Base-by-base conservation (phyloP, 1,139 yeast genomes). In the Pichia sp. region DNA sequence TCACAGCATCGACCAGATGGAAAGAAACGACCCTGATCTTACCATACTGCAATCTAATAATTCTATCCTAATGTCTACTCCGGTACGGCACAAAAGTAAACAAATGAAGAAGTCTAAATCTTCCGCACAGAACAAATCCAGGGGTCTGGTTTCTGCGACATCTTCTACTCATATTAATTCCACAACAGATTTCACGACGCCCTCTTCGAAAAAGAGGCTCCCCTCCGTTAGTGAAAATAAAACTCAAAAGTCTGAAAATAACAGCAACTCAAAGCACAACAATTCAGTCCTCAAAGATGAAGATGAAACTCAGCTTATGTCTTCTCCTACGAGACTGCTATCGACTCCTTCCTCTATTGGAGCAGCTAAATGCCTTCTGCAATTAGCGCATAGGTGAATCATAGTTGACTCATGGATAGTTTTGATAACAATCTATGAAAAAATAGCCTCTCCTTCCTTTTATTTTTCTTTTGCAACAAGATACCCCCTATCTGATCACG, bases 331-430 rank as follows among this genome's bases (percentile, higher is more conserved):
- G 1, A 68, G 68, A 55, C 55, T 67, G 34, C 57, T 62, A 56
- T 66, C 66, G 31, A 75, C 79, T 2, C 79, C 79, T 3, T 71
- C 76, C 8, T 72, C 78, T 2, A 73, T 74, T 58, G 78, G 78
- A 31, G 80, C 79, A 16, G 80, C 80, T 30, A 69, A 71, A 55
- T 74, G 77, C 44, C 60, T 75, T 47, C 55, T 76, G 41, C 75
- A 74, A 54, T 59, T 75, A 44, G 74, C 76, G 2, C 65, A 64
- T 46, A 62, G 67, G 56, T 63, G 52, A 45, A 31, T 9, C 18
- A n/a, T 3, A 34, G 4, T 34, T 13, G n/a, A 18, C 37, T 10
- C 18, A 13, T n/a, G n/a, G n/a, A 30, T 30, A 30, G 10, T 30
- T 13, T 12, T 4, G 10, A 30, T 30, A 30, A 30, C 34, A 9